Evolutionary conservation across 1,284 basidiomycete genomes (phyloP), one percentile per base, ranked within the genome.

Genomic region (Leccinum pachyderme): DNA sequence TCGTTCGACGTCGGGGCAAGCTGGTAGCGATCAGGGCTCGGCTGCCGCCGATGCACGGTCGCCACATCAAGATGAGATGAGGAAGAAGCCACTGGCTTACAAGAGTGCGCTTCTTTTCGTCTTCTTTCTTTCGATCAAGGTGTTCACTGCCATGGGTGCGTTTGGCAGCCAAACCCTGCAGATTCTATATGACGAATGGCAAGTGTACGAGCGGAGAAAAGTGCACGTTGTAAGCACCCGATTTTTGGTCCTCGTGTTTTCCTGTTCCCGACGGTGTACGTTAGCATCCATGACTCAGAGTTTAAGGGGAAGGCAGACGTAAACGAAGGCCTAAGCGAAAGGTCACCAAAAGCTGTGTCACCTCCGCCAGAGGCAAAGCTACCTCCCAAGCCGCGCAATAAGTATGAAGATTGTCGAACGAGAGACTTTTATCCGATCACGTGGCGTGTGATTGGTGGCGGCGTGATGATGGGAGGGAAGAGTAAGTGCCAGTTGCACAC

Each of bases 201-300:
- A 70, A 68, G 18, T 89, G 86, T 63, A 76, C 82, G 4, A 84
- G 80, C 61, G 86, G 85, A 12, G 76, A 77, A 54, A 73, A 72
- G 22, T 90, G 87, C 64, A 87, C 83, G 35, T 90, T 88, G 87
- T 89, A 55, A 69, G 86, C 68, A 28, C 25, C 35, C 5, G 8
- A 41, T 47, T 48, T 31, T 44, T 32, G 12, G 44, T n/a, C 12
- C 2, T 11, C 15, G 13, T 32, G 35, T 22, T 49, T 37, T 54
- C 46, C 37, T 41, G 37, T 33, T 39, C 55, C 50, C 50, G 28
- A 55, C 39, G 7, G n/a, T 31, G 56, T 74, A 27, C 9, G 7
- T 43, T 32, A 66, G 79, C 56, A 75, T 79, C 47, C 77, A 81
- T 27, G 66, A 68, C 11, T 25, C 46, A 37, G 65, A 54, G 29